Evolutionary conservation across 345 rosid species (phyloP), one percentile per base, ranked within the genome.

Genomic region (Pelargonium nanum): DNA sequence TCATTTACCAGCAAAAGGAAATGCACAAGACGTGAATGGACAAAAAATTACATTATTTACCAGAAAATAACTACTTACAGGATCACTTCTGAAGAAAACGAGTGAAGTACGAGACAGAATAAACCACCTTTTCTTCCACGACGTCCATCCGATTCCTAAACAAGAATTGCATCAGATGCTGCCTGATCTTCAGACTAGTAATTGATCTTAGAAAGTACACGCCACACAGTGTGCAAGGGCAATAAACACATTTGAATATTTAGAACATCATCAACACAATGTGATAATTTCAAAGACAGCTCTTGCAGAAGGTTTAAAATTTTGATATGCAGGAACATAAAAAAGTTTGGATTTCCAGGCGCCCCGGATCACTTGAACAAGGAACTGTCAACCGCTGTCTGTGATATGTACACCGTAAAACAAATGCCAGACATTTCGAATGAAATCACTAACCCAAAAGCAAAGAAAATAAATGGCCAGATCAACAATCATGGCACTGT

Each of bases 81-180:
- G 93, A 77, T 86, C 89, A 45, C 85, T 81, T 70, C 93, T 81
- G 72, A 86, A 86, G 81, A 86, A 86, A 76, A 86, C 89, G 63
- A 86, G 63, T 16, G 93, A 86, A 28, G 82, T 86, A 53, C 77
- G 75, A 25, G 89, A 83, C 57, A 86, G 72, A 68, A 83, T 81
- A 70, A 86, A 86, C 93, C 89, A 83, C 58, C 89, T 72, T 65
- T 83, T 86, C 75, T 83, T 86, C 93, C 89, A 86, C 6, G 89
- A 80, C 61, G 93, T 86, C 93, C 93, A 86, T 61, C 93, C 93
- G 71, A 86, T 81, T 70, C 93, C 93, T 83, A 56, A 45, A 53
- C 10, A 30, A 56, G 20, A 26, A 72, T 24, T 22, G 15, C 48
- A 40, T 40, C 48, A 40, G 48, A 40, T 40, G 48, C 15, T 40